These are phyloP conservation scores for Polyporus tsugae DNA, from an alignment of 1,284 basidiomycete genomes.

Conservation along the genomic window DNA sequence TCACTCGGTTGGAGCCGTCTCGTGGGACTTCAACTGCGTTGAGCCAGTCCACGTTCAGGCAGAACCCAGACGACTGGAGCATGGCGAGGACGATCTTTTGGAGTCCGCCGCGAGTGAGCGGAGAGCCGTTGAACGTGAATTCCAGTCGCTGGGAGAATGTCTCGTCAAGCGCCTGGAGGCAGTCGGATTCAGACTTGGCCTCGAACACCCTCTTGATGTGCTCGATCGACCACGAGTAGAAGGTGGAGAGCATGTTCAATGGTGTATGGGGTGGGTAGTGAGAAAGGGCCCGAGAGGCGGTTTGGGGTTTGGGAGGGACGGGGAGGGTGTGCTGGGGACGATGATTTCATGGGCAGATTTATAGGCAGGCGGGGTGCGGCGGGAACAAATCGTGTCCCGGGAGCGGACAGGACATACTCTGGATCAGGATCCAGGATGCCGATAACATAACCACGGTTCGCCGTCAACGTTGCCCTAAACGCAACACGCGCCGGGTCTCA, in stretches of 20 bases:
- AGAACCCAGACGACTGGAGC: conserved; percentile 49
- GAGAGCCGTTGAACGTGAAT: conserved; percentile 55
- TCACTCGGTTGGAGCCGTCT: conserved; percentile 53
- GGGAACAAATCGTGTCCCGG: conserved; percentile 6
- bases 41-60: conserved; percentile 58
- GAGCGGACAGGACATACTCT: conserved; percentile 15
- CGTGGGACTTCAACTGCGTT: conserved; percentile 53
- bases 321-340: conserved; percentile 5
- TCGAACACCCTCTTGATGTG: conserved; percentile 63
- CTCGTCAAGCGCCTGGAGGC: conserved; percentile 51
- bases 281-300: neutral
- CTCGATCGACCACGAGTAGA: conserved; percentile 60
- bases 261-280: conserved; percentile 11
- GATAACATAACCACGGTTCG: conserved; percentile 27
- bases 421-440: conserved; percentile 17
- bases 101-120: conserved; percentile 51
- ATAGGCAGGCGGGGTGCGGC: conserved; percentile 19
- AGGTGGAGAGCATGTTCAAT: conserved; percentile 46
- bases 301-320: neutral
- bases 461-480: conserved; percentile 14
- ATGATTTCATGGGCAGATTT: conserved; percentile 21
- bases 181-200: conserved; percentile 52
- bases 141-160: conserved; percentile 55
- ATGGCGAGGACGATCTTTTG: conserved; percentile 54
- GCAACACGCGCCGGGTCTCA: conserved; percentile 14